phyloP scores from a whole-genome alignment of 768 basidiomycete genomes.

The Phylloporus scabripes region DNA sequence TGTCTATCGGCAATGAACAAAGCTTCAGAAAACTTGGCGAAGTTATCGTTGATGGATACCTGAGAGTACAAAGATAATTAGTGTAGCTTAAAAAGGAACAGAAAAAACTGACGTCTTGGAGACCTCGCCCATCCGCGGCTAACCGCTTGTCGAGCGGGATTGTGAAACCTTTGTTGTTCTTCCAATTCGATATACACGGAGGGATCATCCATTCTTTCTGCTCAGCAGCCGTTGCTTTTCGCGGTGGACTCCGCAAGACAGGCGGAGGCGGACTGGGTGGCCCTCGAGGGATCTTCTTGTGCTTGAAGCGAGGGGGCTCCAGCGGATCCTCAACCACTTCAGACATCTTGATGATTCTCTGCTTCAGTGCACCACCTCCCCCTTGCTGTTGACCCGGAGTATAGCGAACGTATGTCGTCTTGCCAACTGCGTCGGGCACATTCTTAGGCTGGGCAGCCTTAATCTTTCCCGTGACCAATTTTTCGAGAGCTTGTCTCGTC shows the following conservation, averaged over 20 bases:
- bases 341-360: conserved; percentile 98
- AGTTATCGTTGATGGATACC: conserved; percentile 99
- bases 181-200: conserved; percentile 99
- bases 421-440: conserved; percentile 78
- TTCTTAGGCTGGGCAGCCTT: conserved; percentile 98
- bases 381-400: conserved; percentile 89
- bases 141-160: conserved; percentile 97
- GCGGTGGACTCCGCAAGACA: conserved; percentile 88
- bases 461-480: conserved; percentile 91
- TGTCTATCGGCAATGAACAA: conserved; percentile 94
- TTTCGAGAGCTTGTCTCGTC: conserved; percentile 88
- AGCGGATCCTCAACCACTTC: conserved; percentile 97
- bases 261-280: conserved; percentile 96
- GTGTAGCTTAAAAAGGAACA: neutral
- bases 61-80: conserved; percentile 27
- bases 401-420: conserved; percentile 90
- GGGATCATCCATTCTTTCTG: conserved; percentile 99
- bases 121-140: conserved; percentile 95
- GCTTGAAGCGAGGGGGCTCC: conserved; percentile 96
- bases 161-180: conserved; percentile 99
- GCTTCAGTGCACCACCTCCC: conserved; percentile 60
- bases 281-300: conserved; percentile 97
- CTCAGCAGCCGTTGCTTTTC: conserved; percentile 93
- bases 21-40: conserved; percentile 97
- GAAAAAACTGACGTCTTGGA: conserved; percentile 78